phyloP scores from a whole-genome alignment of 345 rosid species.

The Gossypium arboreum region DNA sequence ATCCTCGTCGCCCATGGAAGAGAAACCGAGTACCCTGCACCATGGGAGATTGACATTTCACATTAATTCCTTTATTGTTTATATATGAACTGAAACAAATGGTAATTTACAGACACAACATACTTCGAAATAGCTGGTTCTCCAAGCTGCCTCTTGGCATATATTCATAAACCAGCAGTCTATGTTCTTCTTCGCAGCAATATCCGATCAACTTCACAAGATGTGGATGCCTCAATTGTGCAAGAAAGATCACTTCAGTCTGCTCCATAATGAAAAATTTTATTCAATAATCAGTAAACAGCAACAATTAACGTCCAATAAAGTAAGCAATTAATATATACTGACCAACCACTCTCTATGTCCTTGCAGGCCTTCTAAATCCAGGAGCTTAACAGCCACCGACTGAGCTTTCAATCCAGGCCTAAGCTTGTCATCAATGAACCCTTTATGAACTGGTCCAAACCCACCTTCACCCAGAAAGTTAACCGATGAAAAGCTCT shows the following conservation, averaged over 20 bases:
- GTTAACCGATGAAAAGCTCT: constrained; percentile 60
- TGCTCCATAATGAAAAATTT: constrained; percentile 14
- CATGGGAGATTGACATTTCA: neutral
- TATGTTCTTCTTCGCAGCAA: constrained; percentile 85
- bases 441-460: constrained; percentile 88
- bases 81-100: neutral
- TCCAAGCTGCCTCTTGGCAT: constrained; percentile 97
- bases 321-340: neutral
- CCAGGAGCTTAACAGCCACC: constrained; percentile 78
- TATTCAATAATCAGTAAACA: neutral
- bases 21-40: constrained; percentile 66
- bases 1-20: constrained; percentile 84
- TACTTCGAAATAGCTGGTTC: constrained; percentile 84
- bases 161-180: constrained; percentile 76
- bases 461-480: constrained; percentile 91
- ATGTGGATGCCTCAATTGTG: constrained; percentile 72
- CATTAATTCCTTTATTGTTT: neutral
- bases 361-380: constrained; percentile 84
- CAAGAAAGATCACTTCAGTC: constrained; percentile 86
- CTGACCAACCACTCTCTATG: constrained; percentile 92
- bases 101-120: constrained; percentile 4
- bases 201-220: constrained; percentile 86
- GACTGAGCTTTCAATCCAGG: constrained; percentile 79
- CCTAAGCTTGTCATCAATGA: constrained; percentile 77
- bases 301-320: neutral